Conservation (phyloP, 2,329 filamentous ascomycete genomes). For the Ophiognomonia clavigignenti-juglandacearum region DNA sequence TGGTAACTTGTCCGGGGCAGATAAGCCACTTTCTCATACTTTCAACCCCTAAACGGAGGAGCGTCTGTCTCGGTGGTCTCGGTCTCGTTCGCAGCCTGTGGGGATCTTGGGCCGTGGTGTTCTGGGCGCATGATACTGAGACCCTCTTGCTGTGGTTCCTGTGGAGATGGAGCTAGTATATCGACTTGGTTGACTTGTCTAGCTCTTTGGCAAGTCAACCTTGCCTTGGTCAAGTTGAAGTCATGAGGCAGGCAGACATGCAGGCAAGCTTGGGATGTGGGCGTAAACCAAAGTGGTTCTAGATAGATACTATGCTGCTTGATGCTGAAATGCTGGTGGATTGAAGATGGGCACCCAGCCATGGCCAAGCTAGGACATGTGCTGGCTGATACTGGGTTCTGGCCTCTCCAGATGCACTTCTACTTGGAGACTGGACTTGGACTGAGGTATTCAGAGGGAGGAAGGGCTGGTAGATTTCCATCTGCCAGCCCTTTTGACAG, state of each 20-base stretch:
- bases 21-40: too few species aligned
- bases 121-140: background rate
- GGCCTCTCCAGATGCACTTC: too few species aligned
- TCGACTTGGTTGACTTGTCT: background rate
- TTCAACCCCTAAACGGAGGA: too few species aligned
- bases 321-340: conserved; percentile 7
- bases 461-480: background rate
- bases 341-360: background rate
- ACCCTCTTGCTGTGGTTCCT: background rate
- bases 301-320: conserved; percentile 15
- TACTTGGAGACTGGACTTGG: background rate
- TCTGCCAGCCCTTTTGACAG: background rate
- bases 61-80: too few species aligned
- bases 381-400: background rate
- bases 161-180: background rate
- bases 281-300: conserved; percentile 15
- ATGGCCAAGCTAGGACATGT: conserved; percentile 1
- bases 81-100: background rate
- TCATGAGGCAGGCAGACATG: conserved; percentile 1
- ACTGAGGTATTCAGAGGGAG: too few species aligned
- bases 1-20: too few species aligned
- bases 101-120: background rate
- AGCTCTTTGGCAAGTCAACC: conserved; percentile 1
- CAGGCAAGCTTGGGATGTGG: background rate
- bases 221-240: conserved; percentile 1